These are phyloP conservation scores for Malbranchea cinnamomea DNA, from an alignment of 2,329 filamentous ascomycete species.

Conservation along the genomic window DNA sequence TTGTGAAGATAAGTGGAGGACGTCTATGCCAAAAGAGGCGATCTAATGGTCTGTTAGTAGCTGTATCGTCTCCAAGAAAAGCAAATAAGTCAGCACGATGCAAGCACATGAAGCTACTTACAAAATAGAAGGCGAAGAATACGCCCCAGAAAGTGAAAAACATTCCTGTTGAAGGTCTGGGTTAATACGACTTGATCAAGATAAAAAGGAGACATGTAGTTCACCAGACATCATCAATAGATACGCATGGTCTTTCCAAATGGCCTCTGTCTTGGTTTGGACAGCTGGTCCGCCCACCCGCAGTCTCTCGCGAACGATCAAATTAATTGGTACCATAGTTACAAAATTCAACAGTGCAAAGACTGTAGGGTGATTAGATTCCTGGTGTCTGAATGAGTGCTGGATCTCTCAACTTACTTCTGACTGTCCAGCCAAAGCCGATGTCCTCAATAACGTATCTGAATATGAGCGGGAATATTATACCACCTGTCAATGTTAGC, in stretches of 20 bases:
- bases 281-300: background rate
- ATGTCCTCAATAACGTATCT: constrained; percentile 15
- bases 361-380: constrained; percentile 3
- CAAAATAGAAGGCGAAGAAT: constrained; percentile 20
- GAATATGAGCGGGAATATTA: constrained; percentile 19
- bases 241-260: constrained; percentile 10
- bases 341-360: constrained; percentile 13
- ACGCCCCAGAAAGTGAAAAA: constrained; percentile 20
- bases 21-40: constrained; percentile 14
- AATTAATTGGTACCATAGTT: constrained; percentile 9
- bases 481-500: constrained; percentile 11
- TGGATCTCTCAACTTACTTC: constrained; percentile 11
- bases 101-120: constrained; percentile 4
- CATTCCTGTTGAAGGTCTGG: constrained; percentile 6
- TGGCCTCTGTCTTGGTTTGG: constrained; percentile 7
- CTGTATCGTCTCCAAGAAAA: background rate
- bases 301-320: constrained; percentile 9
- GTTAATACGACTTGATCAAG: background rate
- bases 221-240: constrained; percentile 15
- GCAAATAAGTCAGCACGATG: background rate
- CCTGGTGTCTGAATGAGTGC: background rate
- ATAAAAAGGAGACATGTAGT: background rate
- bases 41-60: constrained; percentile 10
- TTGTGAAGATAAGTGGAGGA: constrained; percentile 13
- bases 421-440: constrained; percentile 19